phyloP scores from a whole-genome alignment of 1,139 yeast genomes.

The Tardiomyces depauwii region DNA sequence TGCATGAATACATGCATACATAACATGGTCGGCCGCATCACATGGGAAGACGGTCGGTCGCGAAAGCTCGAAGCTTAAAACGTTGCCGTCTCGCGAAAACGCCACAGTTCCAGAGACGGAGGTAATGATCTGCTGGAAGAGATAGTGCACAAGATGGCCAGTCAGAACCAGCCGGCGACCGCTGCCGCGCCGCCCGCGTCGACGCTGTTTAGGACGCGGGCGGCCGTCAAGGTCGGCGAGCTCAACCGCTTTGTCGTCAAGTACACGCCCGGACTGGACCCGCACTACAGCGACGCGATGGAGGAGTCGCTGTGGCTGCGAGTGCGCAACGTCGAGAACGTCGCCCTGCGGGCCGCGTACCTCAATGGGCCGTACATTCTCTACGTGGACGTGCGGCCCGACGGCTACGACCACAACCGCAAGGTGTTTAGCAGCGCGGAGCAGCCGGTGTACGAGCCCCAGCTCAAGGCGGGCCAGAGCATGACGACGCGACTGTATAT shows the following conservation, averaged over 20 bases:
- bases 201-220: slow-evolving; percentile 27
- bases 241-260: slow-evolving; percentile 38
- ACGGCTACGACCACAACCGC: slow-evolving; percentile 46
- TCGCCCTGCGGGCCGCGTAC: slow-evolving; percentile 78
- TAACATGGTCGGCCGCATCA: too few relatives aligned
- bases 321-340: slow-evolving; percentile 60
- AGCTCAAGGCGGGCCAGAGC: slow-evolving; percentile 59
- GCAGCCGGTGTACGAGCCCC: slow-evolving; percentile 66
- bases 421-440: slow-evolving; percentile 56
- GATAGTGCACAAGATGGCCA: too few relatives aligned
- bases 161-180: neutral
- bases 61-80: too few relatives aligned
- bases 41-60: too few relatives aligned
- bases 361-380: slow-evolving; percentile 84
- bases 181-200: slow-evolving; percentile 7
- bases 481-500: slow-evolving; percentile 39
- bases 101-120: too few relatives aligned
- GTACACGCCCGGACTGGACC: slow-evolving; percentile 29
- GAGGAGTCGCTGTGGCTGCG: slow-evolving; percentile 43
- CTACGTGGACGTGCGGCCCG: slow-evolving; percentile 69
- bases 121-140: too few relatives aligned
- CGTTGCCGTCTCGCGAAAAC: too few relatives aligned
- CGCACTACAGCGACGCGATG: slow-evolving; percentile 2
- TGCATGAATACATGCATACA: too few relatives aligned
- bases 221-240: slow-evolving; percentile 45